Percentiles rank a stretch among this genome's conserved stretches.
These are phyloP conservation scores for Gymnopilus junonius DNA, from an alignment of 768 basidiomycete genomes.

Conservation along the genomic window DNA sequence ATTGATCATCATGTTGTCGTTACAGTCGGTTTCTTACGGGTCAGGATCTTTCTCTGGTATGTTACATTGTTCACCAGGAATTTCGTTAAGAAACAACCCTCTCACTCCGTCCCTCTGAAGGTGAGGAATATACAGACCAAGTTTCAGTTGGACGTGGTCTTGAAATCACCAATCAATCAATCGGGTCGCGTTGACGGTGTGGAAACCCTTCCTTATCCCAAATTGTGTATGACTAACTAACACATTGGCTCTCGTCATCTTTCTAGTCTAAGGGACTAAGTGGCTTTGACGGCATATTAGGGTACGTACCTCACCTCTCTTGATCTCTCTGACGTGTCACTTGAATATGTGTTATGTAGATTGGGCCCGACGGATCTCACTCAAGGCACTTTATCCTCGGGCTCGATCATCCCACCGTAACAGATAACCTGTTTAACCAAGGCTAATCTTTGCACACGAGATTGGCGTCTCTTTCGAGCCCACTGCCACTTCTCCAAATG, in stretches of 20 bases:
- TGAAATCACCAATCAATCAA: conserved; percentile 58
- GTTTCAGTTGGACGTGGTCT: conserved; percentile 56
- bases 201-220: not conserved
- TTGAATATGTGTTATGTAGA: conserved; percentile 36
- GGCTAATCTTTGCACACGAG: conserved; percentile 41
- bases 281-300: conserved; percentile 70
- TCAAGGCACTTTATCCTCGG: conserved; percentile 38
- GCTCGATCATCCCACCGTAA: conserved; percentile 52
- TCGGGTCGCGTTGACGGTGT: conserved; percentile 58
- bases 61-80: conserved; percentile 3
- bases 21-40: conserved; percentile 59
- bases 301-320: conserved; percentile 40
- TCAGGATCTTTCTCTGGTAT: conserved; percentile 62
- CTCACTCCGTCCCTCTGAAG: conserved; percentile 20
- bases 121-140: conserved; percentile 52
- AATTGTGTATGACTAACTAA: not conserved
- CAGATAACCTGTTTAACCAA: conserved; percentile 51
- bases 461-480: conserved; percentile 60
- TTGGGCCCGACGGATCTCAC: conserved; percentile 69
- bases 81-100: not conserved
- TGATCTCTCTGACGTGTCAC: not conserved
- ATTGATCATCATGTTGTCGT: not conserved
- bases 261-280: conserved; percentile 44
- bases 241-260: conserved; percentile 4
- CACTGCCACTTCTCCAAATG: conserved; percentile 30